phyloP scores from a whole-genome alignment of 2,329 filamentous ascomycete species.

The Sarocladiaceae sp. region DNA sequence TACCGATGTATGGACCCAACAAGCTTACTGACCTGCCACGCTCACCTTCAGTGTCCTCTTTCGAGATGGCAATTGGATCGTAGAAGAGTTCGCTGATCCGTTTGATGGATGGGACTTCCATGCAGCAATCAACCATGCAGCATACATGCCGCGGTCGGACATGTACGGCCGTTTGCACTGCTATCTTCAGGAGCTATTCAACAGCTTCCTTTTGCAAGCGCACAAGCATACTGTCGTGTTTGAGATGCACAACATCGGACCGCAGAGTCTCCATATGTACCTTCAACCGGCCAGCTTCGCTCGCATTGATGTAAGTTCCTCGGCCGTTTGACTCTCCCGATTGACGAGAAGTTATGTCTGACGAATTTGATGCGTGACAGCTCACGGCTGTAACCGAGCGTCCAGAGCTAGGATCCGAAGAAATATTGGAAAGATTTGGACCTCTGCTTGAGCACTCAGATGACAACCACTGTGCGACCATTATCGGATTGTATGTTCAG shows the following conservation, averaged over 20 bases:
- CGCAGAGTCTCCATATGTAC: background rate
- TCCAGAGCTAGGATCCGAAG: background rate
- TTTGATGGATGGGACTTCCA: constrained; percentile 4
- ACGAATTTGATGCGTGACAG: background rate
- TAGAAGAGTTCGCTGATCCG: constrained; percentile 4
- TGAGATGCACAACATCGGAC: background rate
- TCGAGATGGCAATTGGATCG: background rate
- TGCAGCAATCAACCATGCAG: background rate
- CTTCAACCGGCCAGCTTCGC: background rate
- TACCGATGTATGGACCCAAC: background rate
- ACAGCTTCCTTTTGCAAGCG: background rate
- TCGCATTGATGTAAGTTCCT: constrained; percentile 6
- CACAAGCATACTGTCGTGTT: background rate
- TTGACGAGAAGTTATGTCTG: background rate
- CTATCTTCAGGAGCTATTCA: background rate
- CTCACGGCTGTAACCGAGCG: background rate
- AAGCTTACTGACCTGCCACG: background rate
- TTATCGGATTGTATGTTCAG: background rate
- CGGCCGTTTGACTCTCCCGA: background rate
- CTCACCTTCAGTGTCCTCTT: background rate
- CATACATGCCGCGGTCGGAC: background rate
- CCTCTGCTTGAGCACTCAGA: constrained; percentile 1
- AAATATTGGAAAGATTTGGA: background rate
- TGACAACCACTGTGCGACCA: background rate
- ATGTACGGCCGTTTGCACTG: background rate